These are phyloP conservation scores for Paramecium caudatum DNA, from an alignment of 73 alveolate genomes.

Conservation along the genomic window DNA sequence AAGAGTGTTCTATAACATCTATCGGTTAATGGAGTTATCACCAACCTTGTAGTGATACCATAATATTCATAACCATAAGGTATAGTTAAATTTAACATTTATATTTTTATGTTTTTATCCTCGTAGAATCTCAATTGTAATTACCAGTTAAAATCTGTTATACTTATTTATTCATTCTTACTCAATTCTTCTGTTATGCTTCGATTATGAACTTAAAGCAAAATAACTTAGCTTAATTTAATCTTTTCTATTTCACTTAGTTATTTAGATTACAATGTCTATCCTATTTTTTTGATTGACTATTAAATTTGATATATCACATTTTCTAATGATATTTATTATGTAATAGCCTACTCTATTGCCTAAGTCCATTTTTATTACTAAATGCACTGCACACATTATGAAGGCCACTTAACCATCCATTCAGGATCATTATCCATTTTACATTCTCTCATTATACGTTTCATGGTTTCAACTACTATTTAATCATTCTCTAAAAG, in stretches of 20 bases:
- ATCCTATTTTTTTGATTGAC: constrained; percentile 45
- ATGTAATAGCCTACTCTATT: constrained; percentile 90
- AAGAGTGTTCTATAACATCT: constrained; percentile 97
- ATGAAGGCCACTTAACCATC: constrained; percentile 96
- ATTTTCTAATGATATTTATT: constrained; percentile 65
- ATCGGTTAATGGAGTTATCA: constrained; percentile 98
- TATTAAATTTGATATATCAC: constrained; percentile 37
- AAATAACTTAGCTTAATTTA: constrained; percentile 60
- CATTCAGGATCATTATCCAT: constrained; percentile 79
- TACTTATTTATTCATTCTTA: constrained; percentile 15
- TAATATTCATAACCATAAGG: constrained; percentile 96
- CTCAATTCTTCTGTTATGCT: constrained; percentile 71
- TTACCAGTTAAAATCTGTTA: constrained; percentile 98
- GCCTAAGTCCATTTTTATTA: constrained; percentile 89
- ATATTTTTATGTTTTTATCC: constrained; percentile 84
- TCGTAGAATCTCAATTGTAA: constrained; percentile 98
- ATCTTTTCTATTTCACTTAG: background rate
- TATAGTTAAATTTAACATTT: constrained; percentile 89
- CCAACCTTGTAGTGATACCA: constrained; percentile 96
- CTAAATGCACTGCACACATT: constrained; percentile 93
- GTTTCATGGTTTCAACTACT: constrained; percentile 90
- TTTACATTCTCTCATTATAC: constrained; percentile 72
- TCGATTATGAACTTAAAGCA: constrained; percentile 81
- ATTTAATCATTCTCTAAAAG: constrained; percentile 90
- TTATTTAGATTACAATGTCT: constrained; percentile 6